Percentiles rank a stretch among this genome's conserved stretches.
Evolutionary conservation across 768 basidiomycete genomes (phyloP).

Genomic region (Trametes cinnabarina): DNA sequence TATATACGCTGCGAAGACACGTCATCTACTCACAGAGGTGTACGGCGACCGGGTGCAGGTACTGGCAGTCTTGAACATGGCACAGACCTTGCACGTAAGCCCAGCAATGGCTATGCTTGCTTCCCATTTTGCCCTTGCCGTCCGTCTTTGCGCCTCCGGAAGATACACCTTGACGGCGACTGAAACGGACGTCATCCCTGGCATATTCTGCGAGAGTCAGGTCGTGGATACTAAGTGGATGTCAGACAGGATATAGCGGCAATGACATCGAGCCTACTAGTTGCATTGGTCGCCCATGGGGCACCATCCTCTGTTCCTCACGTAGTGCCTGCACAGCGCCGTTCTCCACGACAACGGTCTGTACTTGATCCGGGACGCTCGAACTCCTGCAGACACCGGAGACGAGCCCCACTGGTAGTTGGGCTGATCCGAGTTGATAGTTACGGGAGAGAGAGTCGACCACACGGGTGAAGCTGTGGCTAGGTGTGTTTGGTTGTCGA

Average conservation of each 20-base stretch:
- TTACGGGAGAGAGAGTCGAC: constrained; percentile 12
- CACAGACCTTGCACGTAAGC: constrained; percentile 37
- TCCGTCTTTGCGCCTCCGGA: neutral
- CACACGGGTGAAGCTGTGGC: constrained; percentile 8
- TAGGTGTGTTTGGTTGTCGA: neutral
- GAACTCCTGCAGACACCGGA: neutral
- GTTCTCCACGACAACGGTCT: constrained; percentile 34
- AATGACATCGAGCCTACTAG: constrained; percentile 35
- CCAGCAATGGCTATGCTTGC: constrained; percentile 37
- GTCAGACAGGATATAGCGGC: constrained; percentile 9
- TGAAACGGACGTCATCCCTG: constrained; percentile 25
- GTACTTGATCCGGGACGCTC: constrained; percentile 19
- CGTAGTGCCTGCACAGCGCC: constrained; percentile 41
- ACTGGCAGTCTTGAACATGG: constrained; percentile 28
- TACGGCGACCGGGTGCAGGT: constrained; percentile 32
- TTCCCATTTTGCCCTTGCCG: constrained; percentile 19
- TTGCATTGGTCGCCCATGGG: constrained; percentile 40
- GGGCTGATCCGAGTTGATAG: constrained; percentile 14
- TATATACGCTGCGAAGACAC: neutral
- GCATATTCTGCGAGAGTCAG: constrained; percentile 25
- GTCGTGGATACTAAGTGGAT: constrained; percentile 34
- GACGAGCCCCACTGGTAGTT: constrained; percentile 10
- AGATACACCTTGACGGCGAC: constrained; percentile 6
- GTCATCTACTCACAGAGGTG: constrained; percentile 32
- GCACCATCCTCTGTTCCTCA: constrained; percentile 43